A percentile compares a stretch with the other conserved stretches of the same genome.
These are phyloP conservation scores for Neurospora sp. DNA, from an alignment of 495 filamentous ascomycete species.

Conservation along the genomic window DNA sequence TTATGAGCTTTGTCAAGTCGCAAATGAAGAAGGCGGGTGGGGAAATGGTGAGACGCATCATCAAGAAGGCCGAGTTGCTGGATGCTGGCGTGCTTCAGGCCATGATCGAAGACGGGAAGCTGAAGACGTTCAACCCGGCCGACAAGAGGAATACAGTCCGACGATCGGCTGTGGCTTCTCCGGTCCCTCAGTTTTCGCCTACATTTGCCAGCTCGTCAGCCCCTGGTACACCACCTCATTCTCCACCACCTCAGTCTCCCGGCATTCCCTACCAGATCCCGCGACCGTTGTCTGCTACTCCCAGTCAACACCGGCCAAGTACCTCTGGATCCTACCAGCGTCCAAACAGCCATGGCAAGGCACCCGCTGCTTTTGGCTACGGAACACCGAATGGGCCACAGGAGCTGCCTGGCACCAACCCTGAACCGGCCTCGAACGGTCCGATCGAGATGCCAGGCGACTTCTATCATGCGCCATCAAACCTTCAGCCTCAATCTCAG, in stretches of 20 bases:
- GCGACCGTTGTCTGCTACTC: slow-evolving; percentile 21
- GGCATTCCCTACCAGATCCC: slow-evolving; percentile 32
- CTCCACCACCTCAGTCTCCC: slow-evolving; percentile 23
- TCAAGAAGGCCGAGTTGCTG: slow-evolving; percentile 53
- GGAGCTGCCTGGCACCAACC: slow-evolving; percentile 14
- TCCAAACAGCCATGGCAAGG: background rate
- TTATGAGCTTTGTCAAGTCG: slow-evolving; percentile 57
- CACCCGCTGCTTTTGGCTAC: slow-evolving; percentile 2
- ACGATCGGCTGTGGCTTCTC: slow-evolving; percentile 23
- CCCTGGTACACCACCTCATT: slow-evolving; percentile 11
- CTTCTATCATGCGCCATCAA: slow-evolving; percentile 24
- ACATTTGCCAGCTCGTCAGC: slow-evolving; percentile 8
- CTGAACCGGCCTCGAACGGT: slow-evolving; percentile 6
- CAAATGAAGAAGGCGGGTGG: slow-evolving; percentile 56
- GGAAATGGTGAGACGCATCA: slow-evolving; percentile 54
- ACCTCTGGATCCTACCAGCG: background rate
- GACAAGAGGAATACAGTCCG: slow-evolving; percentile 23
- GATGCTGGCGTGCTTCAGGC: slow-evolving; percentile 38
- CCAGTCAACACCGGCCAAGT: slow-evolving; percentile 7
- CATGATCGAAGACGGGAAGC: slow-evolving; percentile 41
- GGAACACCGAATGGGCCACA: slow-evolving; percentile 8
- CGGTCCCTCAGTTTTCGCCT: slow-evolving; percentile 15
- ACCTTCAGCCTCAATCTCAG: slow-evolving; percentile 4
- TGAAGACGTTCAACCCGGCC: slow-evolving; percentile 39
- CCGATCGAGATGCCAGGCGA: slow-evolving; percentile 39